Percentiles rank a stretch among this genome's conserved stretches.
phyloP scores from a whole-genome alignment of 805 yeast genomes.

The Wickerhamomyces chaumierensis region DNA sequence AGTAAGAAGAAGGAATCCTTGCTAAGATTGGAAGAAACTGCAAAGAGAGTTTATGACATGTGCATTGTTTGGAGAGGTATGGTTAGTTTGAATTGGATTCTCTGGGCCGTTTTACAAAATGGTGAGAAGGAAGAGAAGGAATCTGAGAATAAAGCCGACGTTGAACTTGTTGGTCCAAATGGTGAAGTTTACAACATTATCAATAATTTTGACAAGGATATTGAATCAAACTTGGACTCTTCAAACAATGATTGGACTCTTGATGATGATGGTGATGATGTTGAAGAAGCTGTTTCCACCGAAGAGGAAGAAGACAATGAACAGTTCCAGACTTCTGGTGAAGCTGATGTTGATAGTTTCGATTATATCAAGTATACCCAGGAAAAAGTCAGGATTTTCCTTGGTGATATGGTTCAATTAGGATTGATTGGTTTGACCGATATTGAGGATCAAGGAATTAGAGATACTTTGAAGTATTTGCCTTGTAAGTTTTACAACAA shows the following conservation, averaged over 20 bases:
- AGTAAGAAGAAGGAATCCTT: conserved; percentile 6
- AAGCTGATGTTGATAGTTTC: conserved; percentile 46
- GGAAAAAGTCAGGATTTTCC: conserved; percentile 61
- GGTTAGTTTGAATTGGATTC: conserved; percentile 69
- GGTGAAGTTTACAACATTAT: conserved; percentile 35
- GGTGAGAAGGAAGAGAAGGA: conserved; percentile 22
- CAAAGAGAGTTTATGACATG: conserved; percentile 50
- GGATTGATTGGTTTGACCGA: conserved; percentile 20
- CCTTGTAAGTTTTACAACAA: no score
- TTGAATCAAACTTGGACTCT: conserved; percentile 17
- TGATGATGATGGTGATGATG: no score
- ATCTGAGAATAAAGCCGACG: not conserved
- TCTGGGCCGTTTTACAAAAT: conserved; percentile 88
- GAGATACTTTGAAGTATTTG: no score
- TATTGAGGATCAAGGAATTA: no score
- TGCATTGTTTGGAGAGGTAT: conserved; percentile 71
- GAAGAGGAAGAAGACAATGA: conserved; percentile 13
- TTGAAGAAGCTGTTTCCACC: conserved; percentile 20
- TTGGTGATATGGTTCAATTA: conserved; percentile 63
- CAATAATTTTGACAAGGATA: conserved; percentile 14
- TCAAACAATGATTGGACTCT: no score
- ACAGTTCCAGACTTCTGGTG: conserved; percentile 9
- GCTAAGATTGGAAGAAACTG: conserved; percentile 27
- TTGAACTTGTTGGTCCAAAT: conserved; percentile 34
- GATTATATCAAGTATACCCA: conserved; percentile 67